Percentiles rank a stretch among this genome's conserved stretches.
Evolutionary conservation across 768 basidiomycete species (phyloP).

Genomic region (Phylloporus sp.): DNA sequence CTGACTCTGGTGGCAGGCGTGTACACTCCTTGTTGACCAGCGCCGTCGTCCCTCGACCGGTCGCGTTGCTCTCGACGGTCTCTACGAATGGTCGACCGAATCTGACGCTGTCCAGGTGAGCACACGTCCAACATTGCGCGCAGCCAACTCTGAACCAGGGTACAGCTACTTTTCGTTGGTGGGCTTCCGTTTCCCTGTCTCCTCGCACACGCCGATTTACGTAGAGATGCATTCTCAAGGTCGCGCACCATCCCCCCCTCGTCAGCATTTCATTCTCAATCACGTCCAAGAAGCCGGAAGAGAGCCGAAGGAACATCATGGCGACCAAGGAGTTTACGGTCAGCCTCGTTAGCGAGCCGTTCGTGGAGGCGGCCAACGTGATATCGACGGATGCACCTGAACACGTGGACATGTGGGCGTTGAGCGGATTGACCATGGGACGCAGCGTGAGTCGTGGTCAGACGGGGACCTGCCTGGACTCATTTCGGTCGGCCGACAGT

Average conservation of each 20-base stretch:
- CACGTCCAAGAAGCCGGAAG: conserved; percentile 43
- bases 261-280: conserved; percentile 57
- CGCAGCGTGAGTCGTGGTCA: conserved; percentile 41
- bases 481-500: conserved; percentile 29
- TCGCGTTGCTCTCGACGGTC: conserved; percentile 57
- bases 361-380: conserved; percentile 52
- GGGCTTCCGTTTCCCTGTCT: conserved; percentile 16
- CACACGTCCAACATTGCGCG: too few species aligned
- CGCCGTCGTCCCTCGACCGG: conserved; percentile 57
- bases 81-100: conserved; percentile 49
- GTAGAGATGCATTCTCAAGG: conserved; percentile 24
- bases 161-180: conserved; percentile 62
- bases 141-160: too few species aligned
- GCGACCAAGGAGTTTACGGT: conserved; percentile 64
- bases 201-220: conserved; percentile 9
- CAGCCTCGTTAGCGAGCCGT: conserved; percentile 65
- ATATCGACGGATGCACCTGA: conserved; percentile 53
- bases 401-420: conserved; percentile 51
- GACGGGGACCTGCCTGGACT: conserved; percentile 8
- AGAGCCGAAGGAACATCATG: conserved; percentile 62
- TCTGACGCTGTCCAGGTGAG: conserved; percentile 63
- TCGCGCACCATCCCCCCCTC: conserved; percentile 61
- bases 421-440: conserved; percentile 53
- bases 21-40: conserved; percentile 52
- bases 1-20: too few species aligned